phyloP scores from a whole-genome alignment of 208 protist genomes.

The Crithidia mellificae region DNA sequence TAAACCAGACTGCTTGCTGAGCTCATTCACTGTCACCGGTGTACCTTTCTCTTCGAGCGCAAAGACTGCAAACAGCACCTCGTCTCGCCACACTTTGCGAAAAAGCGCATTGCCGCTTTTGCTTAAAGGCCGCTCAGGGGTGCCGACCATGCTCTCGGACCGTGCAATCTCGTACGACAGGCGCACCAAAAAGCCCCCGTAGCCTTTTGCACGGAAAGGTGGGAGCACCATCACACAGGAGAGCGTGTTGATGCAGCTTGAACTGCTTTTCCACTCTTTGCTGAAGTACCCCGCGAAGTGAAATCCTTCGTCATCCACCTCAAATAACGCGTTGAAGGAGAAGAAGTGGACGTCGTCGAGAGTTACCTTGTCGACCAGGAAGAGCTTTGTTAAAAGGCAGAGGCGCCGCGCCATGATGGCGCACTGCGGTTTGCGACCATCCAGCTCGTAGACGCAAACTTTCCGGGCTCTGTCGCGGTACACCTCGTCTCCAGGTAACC shows the following conservation, averaged over 20 bases:
- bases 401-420: conserved; percentile 52
- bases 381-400: conserved; percentile 55
- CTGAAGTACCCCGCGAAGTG: conserved; percentile 83
- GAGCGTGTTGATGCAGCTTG: conserved; percentile 66
- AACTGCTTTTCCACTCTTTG: conserved; percentile 66
- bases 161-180: conserved; percentile 76
- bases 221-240: conserved; percentile 79
- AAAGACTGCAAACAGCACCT: conserved; percentile 57
- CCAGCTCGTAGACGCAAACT: conserved; percentile 63
- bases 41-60: conserved; percentile 38
- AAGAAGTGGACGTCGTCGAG: conserved; percentile 84
- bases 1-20: conserved; percentile 58
- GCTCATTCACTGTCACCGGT: conserved; percentile 53
- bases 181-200: conserved; percentile 63
- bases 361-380: conserved; percentile 72
- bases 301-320: conserved; percentile 72
- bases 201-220: conserved; percentile 67
- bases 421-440: conserved; percentile 61
- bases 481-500: conserved; percentile 72
- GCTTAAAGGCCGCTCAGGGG: conserved; percentile 72
- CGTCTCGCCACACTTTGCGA: conserved; percentile 60
- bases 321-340: conserved; percentile 63
- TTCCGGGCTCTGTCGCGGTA: conserved; percentile 39
- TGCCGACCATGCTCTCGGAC: conserved; percentile 55
- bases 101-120: conserved; percentile 59